Percentiles rank a stretch among this genome's conserved stretches.
Evolutionary conservation across 2,329 filamentous ascomycete species (phyloP).

Genomic region (Epichloe scottii): DNA sequence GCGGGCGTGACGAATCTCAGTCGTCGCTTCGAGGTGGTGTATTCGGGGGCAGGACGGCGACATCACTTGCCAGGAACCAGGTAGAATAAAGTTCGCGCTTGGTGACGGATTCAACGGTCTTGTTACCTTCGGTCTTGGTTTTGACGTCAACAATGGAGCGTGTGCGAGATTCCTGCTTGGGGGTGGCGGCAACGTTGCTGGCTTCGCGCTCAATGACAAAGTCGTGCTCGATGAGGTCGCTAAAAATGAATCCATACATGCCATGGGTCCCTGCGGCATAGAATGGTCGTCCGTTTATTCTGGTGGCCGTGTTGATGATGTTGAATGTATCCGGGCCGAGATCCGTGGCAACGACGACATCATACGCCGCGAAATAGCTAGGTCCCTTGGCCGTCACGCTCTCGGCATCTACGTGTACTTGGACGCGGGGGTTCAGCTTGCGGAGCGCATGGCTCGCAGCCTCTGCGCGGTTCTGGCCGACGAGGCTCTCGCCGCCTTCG

Average conservation of each 20-base stretch:
- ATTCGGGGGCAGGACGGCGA: slow-evolving; percentile 59
- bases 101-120: slow-evolving; percentile 71
- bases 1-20: slow-evolving; percentile 68
- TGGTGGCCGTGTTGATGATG: slow-evolving; percentile 75
- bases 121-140: slow-evolving; percentile 54
- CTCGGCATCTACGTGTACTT: slow-evolving; percentile 55
- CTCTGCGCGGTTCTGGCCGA: slow-evolving; percentile 76
- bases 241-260: slow-evolving; percentile 90
- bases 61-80: slow-evolving; percentile 69
- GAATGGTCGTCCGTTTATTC: slow-evolving; percentile 66
- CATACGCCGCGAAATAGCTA: slow-evolving; percentile 66
- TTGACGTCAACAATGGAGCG: slow-evolving; percentile 61
- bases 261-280: slow-evolving; percentile 83
- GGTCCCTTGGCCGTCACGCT: slow-evolving; percentile 55
- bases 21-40: slow-evolving; percentile 52
- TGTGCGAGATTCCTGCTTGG: slow-evolving; percentile 60
- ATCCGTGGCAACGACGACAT: slow-evolving; percentile 83
- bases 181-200: slow-evolving; percentile 60
- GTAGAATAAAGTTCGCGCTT: slow-evolving; percentile 88
- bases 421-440: slow-evolving; percentile 81
- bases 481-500: slow-evolving; percentile 41
- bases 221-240: slow-evolving; percentile 80
- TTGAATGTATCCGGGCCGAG: slow-evolving; percentile 62
- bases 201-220: slow-evolving; percentile 79
- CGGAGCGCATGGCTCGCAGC: slow-evolving; percentile 67